These are phyloP conservation scores for Hypoxylon fragiforme DNA, from an alignment of 495 filamentous ascomycete species.

Conservation along the genomic window DNA sequence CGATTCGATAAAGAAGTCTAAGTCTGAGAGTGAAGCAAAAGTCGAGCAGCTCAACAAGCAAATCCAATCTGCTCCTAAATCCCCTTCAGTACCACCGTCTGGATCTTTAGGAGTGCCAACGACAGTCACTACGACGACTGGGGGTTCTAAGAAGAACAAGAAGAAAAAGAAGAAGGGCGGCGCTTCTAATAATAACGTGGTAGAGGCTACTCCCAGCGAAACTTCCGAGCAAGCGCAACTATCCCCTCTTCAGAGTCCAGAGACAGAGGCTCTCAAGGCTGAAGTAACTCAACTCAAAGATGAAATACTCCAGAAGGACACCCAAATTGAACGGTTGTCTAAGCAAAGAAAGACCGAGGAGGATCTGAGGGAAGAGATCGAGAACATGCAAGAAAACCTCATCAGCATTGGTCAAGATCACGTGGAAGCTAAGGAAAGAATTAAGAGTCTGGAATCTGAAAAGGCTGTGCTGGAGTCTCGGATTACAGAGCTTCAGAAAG, in stretches of 20 bases:
- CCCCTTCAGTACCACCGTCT: slow-evolving; percentile 8
- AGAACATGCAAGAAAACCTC: slow-evolving; percentile 77
- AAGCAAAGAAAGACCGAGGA: slow-evolving; percentile 73
- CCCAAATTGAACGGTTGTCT: slow-evolving; percentile 65
- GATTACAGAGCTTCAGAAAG: slow-evolving; percentile 65
- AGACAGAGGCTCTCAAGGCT: slow-evolving; percentile 40
- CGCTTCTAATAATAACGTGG: slow-evolving; percentile 29
- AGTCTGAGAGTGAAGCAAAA: slow-evolving; percentile 37
- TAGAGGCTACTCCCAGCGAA: slow-evolving; percentile 33
- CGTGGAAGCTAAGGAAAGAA: slow-evolving; percentile 77
- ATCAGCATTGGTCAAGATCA: slow-evolving; percentile 75
- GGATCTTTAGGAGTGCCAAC: slow-evolving; percentile 14
- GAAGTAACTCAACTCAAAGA: slow-evolving; percentile 55
- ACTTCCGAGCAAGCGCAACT: slow-evolving; percentile 33
- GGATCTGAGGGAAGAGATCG: slow-evolving; percentile 83
- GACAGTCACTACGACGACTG: slow-evolving; percentile 27
- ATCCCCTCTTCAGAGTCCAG: slow-evolving; percentile 30
- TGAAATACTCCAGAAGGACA: slow-evolving; percentile 72
- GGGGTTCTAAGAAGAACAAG: slow-evolving; percentile 74
- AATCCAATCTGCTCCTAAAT: slow-evolving; percentile 29
- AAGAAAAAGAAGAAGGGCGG: slow-evolving; percentile 87
- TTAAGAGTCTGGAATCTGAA: slow-evolving; percentile 59
- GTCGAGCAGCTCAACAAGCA: slow-evolving; percentile 42
- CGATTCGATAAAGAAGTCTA: slow-evolving; percentile 42
- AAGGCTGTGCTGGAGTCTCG: slow-evolving; percentile 59